Evolutionary conservation across 345 rosid species (phyloP), one percentile per base, ranked within the genome.

Genomic region (Camelina laxa): DNA sequence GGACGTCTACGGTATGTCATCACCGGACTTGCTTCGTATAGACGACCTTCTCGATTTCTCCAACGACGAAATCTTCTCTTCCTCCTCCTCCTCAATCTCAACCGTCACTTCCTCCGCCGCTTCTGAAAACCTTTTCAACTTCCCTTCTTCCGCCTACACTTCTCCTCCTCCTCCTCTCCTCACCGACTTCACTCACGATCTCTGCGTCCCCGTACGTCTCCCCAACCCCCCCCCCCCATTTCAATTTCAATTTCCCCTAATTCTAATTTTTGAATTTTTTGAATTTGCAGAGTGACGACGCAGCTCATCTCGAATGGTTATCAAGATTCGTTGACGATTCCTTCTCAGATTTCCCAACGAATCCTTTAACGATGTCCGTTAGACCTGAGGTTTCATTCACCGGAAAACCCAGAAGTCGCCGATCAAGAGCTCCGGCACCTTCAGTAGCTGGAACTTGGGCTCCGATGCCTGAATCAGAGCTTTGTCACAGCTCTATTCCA

Each of bases 281-380:
- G 62, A 13, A 7, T 49, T 10, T 62, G 79, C 67, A 92, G 97
- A 82, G 82, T 69, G 93, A 92, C 72, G 96, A 92, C 57, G 90
- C 85, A 69, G 97, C 97, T 7, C 93, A 92, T 82, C 79, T 92
- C 62, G 97, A 92, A 66, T 89, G 96, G 97, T 64, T 92, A 50
- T 89, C 96, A 11, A 85, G 70, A 39, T 85, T 92, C 75, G 93
- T 88, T 1, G 93, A 92, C 47, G 96, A 89, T 74, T 90, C 93
- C 0, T 87, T 84, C 81, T 33, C 79, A 54, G 88, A 87, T 55
- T 84, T 80, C 51, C 91, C 92, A 0, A 7, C 84, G 7, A 82
- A 79, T 78, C 76, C 87, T 1, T 48, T 83, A 53, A 65, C 84
- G n/a, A 44, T 39, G 75, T 36, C 65, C 65, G 75, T 65, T 47